A percentile compares a stretch with the other conserved stretches of the same genome.
phyloP scores from a whole-genome alignment of 2,329 filamentous ascomycete species.

The Colletotrichum musae region DNA sequence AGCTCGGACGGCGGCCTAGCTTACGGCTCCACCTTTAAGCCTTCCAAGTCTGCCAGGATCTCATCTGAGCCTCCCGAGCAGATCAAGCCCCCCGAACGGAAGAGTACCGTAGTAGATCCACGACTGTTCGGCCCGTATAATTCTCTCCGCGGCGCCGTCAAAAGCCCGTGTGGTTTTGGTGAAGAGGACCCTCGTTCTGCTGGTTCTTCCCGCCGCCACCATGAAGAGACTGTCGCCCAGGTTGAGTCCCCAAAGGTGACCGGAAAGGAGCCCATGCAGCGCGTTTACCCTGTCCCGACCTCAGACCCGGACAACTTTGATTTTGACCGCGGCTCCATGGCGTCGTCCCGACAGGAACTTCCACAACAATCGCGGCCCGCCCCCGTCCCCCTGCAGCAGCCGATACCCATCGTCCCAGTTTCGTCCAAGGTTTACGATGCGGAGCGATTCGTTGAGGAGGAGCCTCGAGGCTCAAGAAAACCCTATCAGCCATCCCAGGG shows the following conservation, averaged over 20 bases:
- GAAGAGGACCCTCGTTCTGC: constrained; percentile 52
- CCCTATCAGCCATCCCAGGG: constrained; percentile 53
- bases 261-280: constrained; percentile 63
- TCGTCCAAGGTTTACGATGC: constrained; percentile 77
- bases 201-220: constrained; percentile 52
- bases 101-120: constrained; percentile 69
- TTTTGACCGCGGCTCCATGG: constrained; percentile 64
- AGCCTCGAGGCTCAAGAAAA: constrained; percentile 50
- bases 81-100: constrained; percentile 33
- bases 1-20: constrained; percentile 58
- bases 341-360: constrained; percentile 58
- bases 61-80: constrained; percentile 38
- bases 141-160: constrained; percentile 70
- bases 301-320: constrained; percentile 76
- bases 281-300: constrained; percentile 77
- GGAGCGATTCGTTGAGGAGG: constrained; percentile 56
- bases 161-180: constrained; percentile 68
- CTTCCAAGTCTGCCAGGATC: constrained; percentile 42
- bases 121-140: constrained; percentile 72
- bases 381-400: constrained; percentile 84
- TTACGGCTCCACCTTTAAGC: constrained; percentile 55
- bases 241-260: constrained; percentile 52
- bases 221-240: constrained; percentile 52
- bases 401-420: constrained; percentile 83
- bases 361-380: constrained; percentile 65